phyloP scores from a whole-genome alignment of 2,329 filamentous ascomycete genomes.

The Fusarium foetens region DNA sequence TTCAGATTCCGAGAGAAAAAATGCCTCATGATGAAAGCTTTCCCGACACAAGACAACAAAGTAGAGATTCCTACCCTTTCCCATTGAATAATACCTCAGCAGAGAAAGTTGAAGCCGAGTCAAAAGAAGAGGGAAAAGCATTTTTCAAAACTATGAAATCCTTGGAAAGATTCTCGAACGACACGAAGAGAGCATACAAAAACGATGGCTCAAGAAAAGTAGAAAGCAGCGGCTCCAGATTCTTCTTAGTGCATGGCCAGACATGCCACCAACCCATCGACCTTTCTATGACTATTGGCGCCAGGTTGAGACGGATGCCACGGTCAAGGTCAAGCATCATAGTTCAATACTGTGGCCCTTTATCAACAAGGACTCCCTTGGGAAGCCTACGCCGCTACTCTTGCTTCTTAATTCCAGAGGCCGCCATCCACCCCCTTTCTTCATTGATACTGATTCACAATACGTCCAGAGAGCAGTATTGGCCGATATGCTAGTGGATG shows the following conservation, averaged over 20 bases:
- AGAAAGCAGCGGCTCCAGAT: neutral
- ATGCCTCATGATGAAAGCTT: neutral
- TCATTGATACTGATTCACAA: neutral
- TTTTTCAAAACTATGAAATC: rapidly evolving
- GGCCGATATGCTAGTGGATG: neutral
- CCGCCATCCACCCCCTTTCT: neutral
- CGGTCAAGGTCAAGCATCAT: rapidly evolving
- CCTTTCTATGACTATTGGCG: neutral
- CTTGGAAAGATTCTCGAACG: neutral
- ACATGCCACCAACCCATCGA: neutral
- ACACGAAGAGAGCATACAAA: neutral
- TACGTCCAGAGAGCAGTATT: rapidly evolving
- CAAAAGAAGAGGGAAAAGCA: neutral
- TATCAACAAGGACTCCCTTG: neutral
- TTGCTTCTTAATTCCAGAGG: neutral
- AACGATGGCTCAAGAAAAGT: neutral
- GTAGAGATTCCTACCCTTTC: neutral
- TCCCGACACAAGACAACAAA: neutral
- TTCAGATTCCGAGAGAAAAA: neutral
- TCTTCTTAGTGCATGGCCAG: neutral
- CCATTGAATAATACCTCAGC: neutral
- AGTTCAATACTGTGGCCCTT: neutral
- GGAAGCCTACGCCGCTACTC: neutral
- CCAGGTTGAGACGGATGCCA: rapidly evolving
- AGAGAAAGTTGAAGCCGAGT: neutral